These are phyloP conservation scores for Dioszegia hungarica DNA, from an alignment of 768 basidiomycete species.

Conservation along the genomic window DNA sequence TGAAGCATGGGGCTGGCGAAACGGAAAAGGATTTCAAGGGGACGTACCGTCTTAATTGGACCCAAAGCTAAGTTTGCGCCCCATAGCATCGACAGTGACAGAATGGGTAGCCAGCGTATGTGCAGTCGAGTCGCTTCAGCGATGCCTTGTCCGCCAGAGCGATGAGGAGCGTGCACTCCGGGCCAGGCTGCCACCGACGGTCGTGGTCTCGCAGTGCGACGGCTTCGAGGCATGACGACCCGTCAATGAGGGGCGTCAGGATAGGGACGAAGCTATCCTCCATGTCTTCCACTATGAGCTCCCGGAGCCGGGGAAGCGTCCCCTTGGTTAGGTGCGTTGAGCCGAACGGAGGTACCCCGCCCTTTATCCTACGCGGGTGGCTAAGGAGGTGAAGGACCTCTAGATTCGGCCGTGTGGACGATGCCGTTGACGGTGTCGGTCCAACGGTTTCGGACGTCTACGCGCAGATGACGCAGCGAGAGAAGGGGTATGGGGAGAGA, in stretches of 20 bases:
- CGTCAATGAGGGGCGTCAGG: constrained; percentile 1
- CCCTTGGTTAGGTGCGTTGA: not conserved
- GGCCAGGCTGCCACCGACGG: constrained; percentile 9
- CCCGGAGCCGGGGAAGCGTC: constrained; percentile 1
- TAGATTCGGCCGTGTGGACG: constrained; percentile 9
- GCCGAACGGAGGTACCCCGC: not conserved
- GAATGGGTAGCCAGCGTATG: not conserved
- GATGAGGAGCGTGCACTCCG: not conserved
- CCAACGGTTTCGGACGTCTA: constrained; percentile 15
- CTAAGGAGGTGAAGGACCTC: constrained; percentile 1
- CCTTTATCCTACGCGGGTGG: not conserved
- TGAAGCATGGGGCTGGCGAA: not conserved
- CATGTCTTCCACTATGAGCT: constrained; percentile 19
- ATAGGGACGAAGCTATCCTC: not conserved
- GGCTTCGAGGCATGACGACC: not conserved
- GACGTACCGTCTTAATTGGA: not conserved
- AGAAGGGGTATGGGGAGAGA: not conserved
- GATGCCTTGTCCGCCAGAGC: not conserved
- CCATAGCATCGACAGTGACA: constrained; percentile 8
- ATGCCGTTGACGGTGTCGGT: constrained; percentile 6
- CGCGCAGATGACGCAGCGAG: constrained; percentile 10
- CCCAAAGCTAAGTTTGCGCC: not conserved
- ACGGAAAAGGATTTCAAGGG: not conserved
- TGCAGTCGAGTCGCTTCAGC: constrained; percentile 3
- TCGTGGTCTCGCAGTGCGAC: constrained; percentile 8